These are phyloP conservation scores for Aspergillus brunneoviolaceus DNA, from an alignment of 2,329 filamentous ascomycete genomes.

Conservation along the genomic window DNA sequence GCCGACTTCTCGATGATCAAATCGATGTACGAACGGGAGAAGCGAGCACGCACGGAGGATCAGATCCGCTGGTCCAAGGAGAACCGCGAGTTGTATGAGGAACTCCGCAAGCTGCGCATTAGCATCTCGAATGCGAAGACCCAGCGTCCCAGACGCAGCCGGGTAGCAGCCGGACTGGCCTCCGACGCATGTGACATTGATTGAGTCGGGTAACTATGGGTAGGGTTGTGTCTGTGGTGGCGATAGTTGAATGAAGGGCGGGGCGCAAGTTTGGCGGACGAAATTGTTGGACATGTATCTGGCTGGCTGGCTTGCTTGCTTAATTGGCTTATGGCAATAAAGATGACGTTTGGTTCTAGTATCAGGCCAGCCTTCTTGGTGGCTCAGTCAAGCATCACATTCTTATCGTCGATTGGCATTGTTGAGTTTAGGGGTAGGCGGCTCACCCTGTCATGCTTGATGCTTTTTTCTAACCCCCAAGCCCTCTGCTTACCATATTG, in stretches of 20 bases:
- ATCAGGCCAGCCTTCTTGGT: neutral
- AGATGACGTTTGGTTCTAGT: neutral
- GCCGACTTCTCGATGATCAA: constrained; percentile 14
- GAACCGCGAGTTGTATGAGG: constrained; percentile 15
- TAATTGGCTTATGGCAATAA: neutral
- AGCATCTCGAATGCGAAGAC: constrained; percentile 16
- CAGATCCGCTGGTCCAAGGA: constrained; percentile 16
- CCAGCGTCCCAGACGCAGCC: neutral
- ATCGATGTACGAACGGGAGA: constrained; percentile 13
- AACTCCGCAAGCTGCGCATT: constrained; percentile 21
- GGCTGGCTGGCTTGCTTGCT: neutral
- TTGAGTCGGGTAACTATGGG: too few relatives aligned
- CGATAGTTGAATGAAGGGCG: neutral
- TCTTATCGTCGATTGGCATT: neutral
- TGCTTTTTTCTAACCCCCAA: too few relatives aligned
- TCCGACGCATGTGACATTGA: neutral
- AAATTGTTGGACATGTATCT: neutral
- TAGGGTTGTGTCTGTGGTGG: neutral
- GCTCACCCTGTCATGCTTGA: neutral
- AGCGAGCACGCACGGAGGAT: constrained; percentile 15
- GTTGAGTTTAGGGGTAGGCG: neutral
- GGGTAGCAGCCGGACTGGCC: neutral
- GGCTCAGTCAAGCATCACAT: neutral
- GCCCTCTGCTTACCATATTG: neutral
- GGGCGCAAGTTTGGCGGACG: neutral